Percentiles rank a stretch among this genome's conserved stretches.
Conservation (phyloP, 2,329 filamentous ascomycete species). For the Aspergillus japonicus region DNA sequence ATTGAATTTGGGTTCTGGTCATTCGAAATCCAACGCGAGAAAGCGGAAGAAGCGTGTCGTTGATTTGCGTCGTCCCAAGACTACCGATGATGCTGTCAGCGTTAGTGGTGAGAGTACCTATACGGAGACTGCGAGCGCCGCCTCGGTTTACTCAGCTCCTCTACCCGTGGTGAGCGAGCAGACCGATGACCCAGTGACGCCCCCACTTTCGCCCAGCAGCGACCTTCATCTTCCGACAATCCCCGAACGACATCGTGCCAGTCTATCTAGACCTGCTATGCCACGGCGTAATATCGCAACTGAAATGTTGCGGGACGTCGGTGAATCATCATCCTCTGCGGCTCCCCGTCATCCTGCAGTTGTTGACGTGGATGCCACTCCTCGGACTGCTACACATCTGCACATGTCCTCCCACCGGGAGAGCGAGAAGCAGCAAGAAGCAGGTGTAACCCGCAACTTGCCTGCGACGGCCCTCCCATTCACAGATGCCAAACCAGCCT, state of each 20-base stretch:
- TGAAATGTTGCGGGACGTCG: slow-evolving; percentile 23
- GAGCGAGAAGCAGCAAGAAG: slow-evolving; percentile 29
- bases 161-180: slow-evolving; percentile 61
- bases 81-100: slow-evolving; percentile 41
- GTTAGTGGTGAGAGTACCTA: slow-evolving; percentile 44
- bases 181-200: slow-evolving; percentile 55
- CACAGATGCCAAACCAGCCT: slow-evolving; percentile 28
- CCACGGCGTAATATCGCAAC: slow-evolving; percentile 25
- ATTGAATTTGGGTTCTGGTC: slow-evolving; percentile 40
- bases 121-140: slow-evolving; percentile 46
- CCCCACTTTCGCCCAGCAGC: slow-evolving; percentile 48
- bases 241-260: slow-evolving; percentile 34
- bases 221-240: slow-evolving; percentile 34
- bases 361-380: slow-evolving; percentile 35
- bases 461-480: slow-evolving; percentile 39
- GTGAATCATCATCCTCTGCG: slow-evolving; percentile 27
- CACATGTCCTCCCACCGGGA: slow-evolving; percentile 15
- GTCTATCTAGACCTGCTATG: slow-evolving; percentile 25
- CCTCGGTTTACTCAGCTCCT: slow-evolving; percentile 52
- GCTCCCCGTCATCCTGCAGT: slow-evolving; percentile 20
- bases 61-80: slow-evolving; percentile 45
- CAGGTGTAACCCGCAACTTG: slow-evolving; percentile 28
- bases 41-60: slow-evolving; percentile 51
- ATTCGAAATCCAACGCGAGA: slow-evolving; percentile 45
- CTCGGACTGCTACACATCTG: slow-evolving; percentile 29